Conservation (phyloP, 2,329 filamentous ascomycete genomes). For the Diaporthe caulivora region DNA sequence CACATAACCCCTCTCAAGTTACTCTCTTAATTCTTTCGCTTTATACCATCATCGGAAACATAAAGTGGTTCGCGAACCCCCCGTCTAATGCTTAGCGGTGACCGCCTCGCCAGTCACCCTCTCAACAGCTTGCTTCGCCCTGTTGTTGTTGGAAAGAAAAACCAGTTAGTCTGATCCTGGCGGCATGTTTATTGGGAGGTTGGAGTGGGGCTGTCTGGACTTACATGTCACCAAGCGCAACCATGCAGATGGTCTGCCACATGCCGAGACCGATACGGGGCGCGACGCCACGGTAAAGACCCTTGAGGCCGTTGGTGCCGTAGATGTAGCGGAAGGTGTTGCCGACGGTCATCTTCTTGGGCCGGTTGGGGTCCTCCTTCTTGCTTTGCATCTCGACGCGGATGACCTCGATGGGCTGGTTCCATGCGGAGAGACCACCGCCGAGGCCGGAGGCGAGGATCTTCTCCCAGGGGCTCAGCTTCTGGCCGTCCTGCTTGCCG, state of each 20-base stretch:
- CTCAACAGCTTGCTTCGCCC: conserved; percentile 77
- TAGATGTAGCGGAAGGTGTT: conserved; percentile 93
- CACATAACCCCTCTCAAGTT: neutral
- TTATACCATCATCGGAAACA: conserved; percentile 10
- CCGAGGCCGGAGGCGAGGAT: conserved; percentile 87
- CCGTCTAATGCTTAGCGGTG: neutral
- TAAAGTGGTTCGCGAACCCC: neutral
- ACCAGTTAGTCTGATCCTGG: neutral
- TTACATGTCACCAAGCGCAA: conserved; percentile 97
- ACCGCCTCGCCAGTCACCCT: conserved; percentile 48
- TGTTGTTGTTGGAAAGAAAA: conserved; percentile 48
- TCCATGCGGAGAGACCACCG: conserved; percentile 97
- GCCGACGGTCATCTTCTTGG: conserved; percentile 98
- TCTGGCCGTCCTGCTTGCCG: conserved; percentile 83
- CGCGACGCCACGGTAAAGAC: conserved; percentile 94
- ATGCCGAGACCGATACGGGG: conserved; percentile 94
- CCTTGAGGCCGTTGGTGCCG: conserved; percentile 85
- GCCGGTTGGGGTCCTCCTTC: conserved; percentile 96
- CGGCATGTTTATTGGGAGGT: neutral
- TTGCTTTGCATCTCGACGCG: conserved; percentile 99
- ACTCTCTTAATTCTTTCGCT: neutral
- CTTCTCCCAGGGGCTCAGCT: conserved; percentile 86
- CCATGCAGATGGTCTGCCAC: conserved; percentile 99
- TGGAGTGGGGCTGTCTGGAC: conserved; percentile 54
- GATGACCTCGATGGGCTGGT: conserved; percentile 99